phyloP scores from a whole-genome alignment of 805 yeast species.

The Teunomyces lycoperdinae region DNA sequence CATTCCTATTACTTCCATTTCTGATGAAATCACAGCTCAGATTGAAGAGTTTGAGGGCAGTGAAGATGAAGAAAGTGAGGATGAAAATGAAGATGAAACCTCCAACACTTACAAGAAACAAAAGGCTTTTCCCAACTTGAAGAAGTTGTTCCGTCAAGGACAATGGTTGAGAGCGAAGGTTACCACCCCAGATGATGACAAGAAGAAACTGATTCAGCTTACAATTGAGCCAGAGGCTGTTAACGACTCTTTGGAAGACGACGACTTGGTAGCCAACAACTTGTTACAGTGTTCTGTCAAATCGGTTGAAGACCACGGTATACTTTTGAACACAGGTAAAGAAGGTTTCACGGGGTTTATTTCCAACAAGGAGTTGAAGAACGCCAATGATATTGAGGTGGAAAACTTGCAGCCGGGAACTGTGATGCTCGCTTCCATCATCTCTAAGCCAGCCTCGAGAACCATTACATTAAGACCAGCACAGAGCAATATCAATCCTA shows the following conservation, averaged over 20 bases:
- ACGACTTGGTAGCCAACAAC: constrained; percentile 62
- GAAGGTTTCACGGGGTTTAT: constrained; percentile 64
- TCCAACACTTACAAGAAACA: constrained; percentile 19
- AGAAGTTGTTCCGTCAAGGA: constrained; percentile 59
- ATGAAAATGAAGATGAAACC: constrained; percentile 31
- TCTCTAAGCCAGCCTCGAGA: constrained; percentile 46
- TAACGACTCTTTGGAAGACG: constrained; percentile 57
- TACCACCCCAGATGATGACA: constrained; percentile 44
- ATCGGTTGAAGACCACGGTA: constrained; percentile 92
- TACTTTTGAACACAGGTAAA: constrained; percentile 66
- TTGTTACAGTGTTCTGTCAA: constrained; percentile 73
- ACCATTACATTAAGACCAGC: constrained; percentile 56
- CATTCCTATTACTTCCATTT: constrained; percentile 70
- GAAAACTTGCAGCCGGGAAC: constrained; percentile 54
- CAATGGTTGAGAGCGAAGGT: constrained; percentile 86
- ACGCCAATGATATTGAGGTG: constrained; percentile 30
- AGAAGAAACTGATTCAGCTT: constrained; percentile 64
- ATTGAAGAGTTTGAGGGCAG: constrained; percentile 52
- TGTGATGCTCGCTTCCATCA: constrained; percentile 61
- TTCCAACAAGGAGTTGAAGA: constrained; percentile 60
- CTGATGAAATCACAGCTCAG: constrained; percentile 55
- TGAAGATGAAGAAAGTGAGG: constrained; percentile 38
- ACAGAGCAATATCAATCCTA: constrained; percentile 41
- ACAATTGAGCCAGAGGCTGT: constrained; percentile 72
- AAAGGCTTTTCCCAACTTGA: constrained; percentile 54